Evolutionary conservation across 768 basidiomycete species (phyloP), one percentile per base, ranked within the genome.

Genomic region (Candolleomyces eurysporus): DNA sequence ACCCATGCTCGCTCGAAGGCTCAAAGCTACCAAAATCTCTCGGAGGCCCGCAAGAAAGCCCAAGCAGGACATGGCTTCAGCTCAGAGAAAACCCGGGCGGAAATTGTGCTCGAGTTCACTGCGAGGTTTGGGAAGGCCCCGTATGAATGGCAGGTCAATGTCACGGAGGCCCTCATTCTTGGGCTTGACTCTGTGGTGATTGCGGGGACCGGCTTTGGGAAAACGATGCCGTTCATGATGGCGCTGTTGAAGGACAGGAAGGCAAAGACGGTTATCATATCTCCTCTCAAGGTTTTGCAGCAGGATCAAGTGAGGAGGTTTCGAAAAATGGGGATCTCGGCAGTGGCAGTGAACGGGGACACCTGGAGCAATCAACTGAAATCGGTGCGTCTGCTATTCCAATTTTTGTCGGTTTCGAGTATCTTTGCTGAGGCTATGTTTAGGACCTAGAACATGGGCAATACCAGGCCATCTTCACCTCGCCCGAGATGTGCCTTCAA

Each of bases 401-500:
- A 19, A 11, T 8, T 13, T 22, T 19, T 7, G 16, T 5, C 21
- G 13, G 13, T n/a, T 48, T 22, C 11, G 46, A 16, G 30, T 51
- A n/a, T 17, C 30, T 31, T 48, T 46, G 39, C 57, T n/a, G n/a
- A n/a, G n/a, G n/a, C n/a, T n/a, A n/a, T n/a, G n/a, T n/a, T 26
- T 63, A 76, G 74, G 65, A 71, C 49, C 59, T 73, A 26, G 50
- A 70, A 32, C 31, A 62, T 3, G 60, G 64, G 32, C 65, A 64
- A 4, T 64, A 63, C 48, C 65, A 63, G 36, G 75, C 66, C 7
- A 68, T 79, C 6, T 53, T 79, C 30, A 69, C 73, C 0, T 78
- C 75, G 5, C 77, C 79, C 0, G 76, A 80, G 58, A 76, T 79
- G 77, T 75, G 73, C 26, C 67, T 77, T 30, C 59, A 71, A 58